Percentiles rank a stretch among this genome's conserved stretches.
These are phyloP conservation scores for Aphanomyces cochlioides DNA, from an alignment of 352 stramenopile genomes.

Conservation along the genomic window DNA sequence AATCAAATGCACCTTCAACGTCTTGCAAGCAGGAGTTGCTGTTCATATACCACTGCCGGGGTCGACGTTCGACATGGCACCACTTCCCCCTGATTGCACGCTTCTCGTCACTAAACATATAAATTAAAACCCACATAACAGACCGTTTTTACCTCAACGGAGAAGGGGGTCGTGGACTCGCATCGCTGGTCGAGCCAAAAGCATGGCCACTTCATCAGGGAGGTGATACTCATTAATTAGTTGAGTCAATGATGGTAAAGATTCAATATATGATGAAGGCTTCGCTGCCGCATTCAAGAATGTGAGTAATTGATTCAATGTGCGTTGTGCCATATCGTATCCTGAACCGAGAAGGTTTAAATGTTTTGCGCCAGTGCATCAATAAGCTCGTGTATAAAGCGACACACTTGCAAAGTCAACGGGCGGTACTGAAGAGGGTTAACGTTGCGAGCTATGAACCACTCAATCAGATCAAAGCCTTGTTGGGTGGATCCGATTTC, in stretches of 20 bases:
- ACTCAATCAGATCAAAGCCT: conserved; percentile 77
- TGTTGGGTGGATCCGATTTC: conserved; percentile 61
- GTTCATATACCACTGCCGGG: conserved; percentile 58
- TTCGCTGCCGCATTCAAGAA: conserved; percentile 77
- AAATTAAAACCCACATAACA: conserved; percentile 39
- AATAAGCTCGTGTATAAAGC: conserved; percentile 63
- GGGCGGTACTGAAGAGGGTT: conserved; percentile 69
- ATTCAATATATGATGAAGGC: conserved; percentile 59
- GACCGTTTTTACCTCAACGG: conserved; percentile 35
- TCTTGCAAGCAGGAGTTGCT: conserved; percentile 55
- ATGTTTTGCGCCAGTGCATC: conserved; percentile 42
- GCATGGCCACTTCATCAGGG: conserved; percentile 68
- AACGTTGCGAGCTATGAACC: conserved; percentile 61
- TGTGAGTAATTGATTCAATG: conserved; percentile 77
- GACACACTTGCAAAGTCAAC: conserved; percentile 59
- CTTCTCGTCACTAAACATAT: conserved; percentile 32
- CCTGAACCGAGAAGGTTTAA: conserved; percentile 75
- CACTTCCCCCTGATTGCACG: conserved; percentile 26
- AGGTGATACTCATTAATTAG: conserved; percentile 77
- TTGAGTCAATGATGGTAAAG: conserved; percentile 58
- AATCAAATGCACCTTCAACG: conserved; percentile 43
- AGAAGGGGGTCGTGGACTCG: conserved; percentile 69
- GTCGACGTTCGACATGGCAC: conserved; percentile 27
- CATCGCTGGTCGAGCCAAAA: conserved; percentile 70
- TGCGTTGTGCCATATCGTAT: conserved; percentile 84